Evolutionary conservation across 352 stramenopile species (phyloP).

Genomic region (Phytophthora sojae): DNA sequence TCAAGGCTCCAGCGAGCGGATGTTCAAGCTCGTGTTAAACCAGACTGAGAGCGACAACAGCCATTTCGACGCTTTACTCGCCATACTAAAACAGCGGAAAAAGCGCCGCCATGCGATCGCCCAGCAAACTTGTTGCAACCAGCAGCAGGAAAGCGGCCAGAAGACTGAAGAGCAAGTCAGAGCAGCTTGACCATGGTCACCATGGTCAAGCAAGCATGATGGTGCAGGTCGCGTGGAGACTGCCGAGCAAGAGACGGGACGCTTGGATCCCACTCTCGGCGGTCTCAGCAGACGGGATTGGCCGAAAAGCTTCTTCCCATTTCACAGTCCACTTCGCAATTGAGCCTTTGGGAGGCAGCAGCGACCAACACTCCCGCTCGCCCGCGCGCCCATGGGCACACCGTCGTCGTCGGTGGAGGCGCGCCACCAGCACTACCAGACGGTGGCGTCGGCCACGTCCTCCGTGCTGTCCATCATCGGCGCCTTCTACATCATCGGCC

Average conservation of each 20-base stretch:
- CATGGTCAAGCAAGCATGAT: too few relatives aligned
- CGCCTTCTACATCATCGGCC: constrained; percentile 83
- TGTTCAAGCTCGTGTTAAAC: constrained; percentile 4
- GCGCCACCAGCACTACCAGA: constrained; percentile 50
- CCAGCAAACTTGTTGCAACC: neutral
- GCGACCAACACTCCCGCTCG: neutral
- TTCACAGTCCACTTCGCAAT: constrained; percentile 23
- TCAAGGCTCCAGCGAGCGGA: constrained; percentile 14
- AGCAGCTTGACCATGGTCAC: neutral
- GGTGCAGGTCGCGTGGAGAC: constrained; percentile 15
- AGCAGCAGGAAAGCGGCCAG: neutral
- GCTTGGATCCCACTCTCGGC: constrained; percentile 3
- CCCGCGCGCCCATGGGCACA: constrained; percentile 7
- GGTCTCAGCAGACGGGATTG: neutral
- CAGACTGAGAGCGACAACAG: neutral
- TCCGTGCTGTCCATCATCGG: constrained; percentile 83
- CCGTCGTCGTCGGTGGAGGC: constrained; percentile 18
- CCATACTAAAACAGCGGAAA: neutral
- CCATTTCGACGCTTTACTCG: neutral
- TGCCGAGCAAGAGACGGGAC: neutral
- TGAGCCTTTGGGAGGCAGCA: constrained; percentile 3
- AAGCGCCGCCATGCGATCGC: neutral
- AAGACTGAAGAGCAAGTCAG: neutral
- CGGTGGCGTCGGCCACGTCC: constrained; percentile 69
- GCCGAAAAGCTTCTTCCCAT: neutral